phyloP scores from a whole-genome alignment of 2,329 filamentous ascomycete species.

The Escovopsis weberi region DNA sequence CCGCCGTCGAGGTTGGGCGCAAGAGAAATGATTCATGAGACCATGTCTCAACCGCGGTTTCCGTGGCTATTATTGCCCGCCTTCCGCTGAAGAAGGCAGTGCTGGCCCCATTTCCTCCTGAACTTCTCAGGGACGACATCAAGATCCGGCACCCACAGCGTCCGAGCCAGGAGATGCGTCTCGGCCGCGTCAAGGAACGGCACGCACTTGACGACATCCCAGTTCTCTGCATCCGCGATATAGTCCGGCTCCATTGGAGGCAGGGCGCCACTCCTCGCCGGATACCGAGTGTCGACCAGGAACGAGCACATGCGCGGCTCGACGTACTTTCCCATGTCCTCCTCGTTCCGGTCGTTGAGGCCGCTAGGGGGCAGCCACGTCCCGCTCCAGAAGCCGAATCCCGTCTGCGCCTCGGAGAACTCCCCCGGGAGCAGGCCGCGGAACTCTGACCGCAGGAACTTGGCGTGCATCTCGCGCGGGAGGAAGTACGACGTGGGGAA shows the following conservation, averaged over 20 bases:
- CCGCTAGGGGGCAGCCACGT: slow-evolving; percentile 69
- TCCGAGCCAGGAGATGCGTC: slow-evolving; percentile 59
- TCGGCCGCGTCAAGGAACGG: slow-evolving; percentile 66
- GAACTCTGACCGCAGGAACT: slow-evolving; percentile 87
- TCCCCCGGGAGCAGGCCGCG: slow-evolving; percentile 78
- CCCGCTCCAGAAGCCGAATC: slow-evolving; percentile 64
- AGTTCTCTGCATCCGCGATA: slow-evolving; percentile 54
- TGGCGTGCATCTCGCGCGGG: slow-evolving; percentile 67
- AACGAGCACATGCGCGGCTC: slow-evolving; percentile 65
- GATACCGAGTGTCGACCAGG: slow-evolving; percentile 76
- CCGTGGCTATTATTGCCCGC: slow-evolving; percentile 2
- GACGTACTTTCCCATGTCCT: slow-evolving; percentile 77
- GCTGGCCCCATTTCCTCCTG: slow-evolving; percentile 69
- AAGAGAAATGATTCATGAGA: too few species aligned
- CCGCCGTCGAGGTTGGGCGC: too few species aligned
- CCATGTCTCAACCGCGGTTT: background rate
- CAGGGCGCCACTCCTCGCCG: slow-evolving; percentile 30
- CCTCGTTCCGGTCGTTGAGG: slow-evolving; percentile 84
- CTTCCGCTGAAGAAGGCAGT: slow-evolving; percentile 64
- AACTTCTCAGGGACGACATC: slow-evolving; percentile 53
- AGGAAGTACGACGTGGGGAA: slow-evolving; percentile 91
- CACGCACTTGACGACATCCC: slow-evolving; percentile 64
- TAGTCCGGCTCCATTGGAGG: slow-evolving; percentile 71
- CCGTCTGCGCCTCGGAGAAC: slow-evolving; percentile 59
- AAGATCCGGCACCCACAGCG: slow-evolving; percentile 68